These are phyloP conservation scores for Daldinia eschscholtzii DNA, from an alignment of 2,329 filamentous ascomycete species.

Conservation along the genomic window DNA sequence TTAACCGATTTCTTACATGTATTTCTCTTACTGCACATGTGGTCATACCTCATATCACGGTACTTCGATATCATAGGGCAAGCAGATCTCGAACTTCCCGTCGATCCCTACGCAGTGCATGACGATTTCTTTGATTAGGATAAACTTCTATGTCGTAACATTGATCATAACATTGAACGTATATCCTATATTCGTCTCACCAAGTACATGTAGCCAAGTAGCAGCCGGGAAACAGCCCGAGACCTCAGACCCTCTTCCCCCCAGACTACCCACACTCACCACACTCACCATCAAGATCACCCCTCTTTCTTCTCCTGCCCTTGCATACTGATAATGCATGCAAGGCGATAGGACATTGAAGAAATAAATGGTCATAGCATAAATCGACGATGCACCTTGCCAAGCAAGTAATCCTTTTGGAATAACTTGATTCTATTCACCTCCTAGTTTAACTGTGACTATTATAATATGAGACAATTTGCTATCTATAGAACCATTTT, in stretches of 20 bases:
- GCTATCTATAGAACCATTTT: not conserved
- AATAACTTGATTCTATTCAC: conserved; percentile 8
- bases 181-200: conserved; percentile 35
- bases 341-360: conserved; percentile 35
- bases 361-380: conserved; percentile 34
- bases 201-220: conserved; percentile 13
- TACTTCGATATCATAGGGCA: conserved; percentile 30
- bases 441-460: not conserved
- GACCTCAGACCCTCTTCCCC: conserved; percentile 18
- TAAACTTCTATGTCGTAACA: conserved; percentile 28
- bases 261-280: conserved; percentile 35
- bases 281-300: conserved; percentile 34
- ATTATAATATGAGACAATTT: not conserved
- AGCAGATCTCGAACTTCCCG: conserved; percentile 32
- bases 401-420: conserved; percentile 8
- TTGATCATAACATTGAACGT: conserved; percentile 14
- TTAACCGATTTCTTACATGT: conserved; percentile 5
- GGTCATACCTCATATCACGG: conserved; percentile 23
- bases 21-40: not conserved
- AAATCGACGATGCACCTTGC: conserved; percentile 26
- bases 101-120: conserved; percentile 39
- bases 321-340: conserved; percentile 43
- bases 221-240: conserved; percentile 34
- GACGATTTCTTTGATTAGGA: conserved; percentile 37
- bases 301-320: conserved; percentile 38